These are phyloP conservation scores for Panaeolus cyanescens DNA, from an alignment of 768 basidiomycete species.

Conservation along the genomic window DNA sequence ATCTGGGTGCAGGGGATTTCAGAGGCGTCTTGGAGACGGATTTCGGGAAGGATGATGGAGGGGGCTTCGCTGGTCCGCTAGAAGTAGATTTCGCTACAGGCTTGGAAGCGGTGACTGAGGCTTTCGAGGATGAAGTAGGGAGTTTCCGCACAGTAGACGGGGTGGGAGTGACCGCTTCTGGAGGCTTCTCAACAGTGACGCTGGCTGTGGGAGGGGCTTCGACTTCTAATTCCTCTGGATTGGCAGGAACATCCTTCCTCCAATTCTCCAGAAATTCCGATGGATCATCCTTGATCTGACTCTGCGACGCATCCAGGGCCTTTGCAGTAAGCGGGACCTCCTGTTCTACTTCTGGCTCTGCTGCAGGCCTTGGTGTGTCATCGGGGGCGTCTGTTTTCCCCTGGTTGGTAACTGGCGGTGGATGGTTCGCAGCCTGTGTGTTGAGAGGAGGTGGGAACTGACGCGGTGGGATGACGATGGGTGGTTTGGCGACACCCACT, in stretches of 20 bases:
- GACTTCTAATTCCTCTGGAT: slow-evolving; percentile 17
- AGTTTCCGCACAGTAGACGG: slow-evolving; percentile 10
- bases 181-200: slow-evolving; percentile 11
- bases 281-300: slow-evolving; percentile 19
- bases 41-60: slow-evolving; percentile 7
- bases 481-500: slow-evolving; percentile 34
- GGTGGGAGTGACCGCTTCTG: slow-evolving; percentile 24
- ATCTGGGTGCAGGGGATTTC: slow-evolving; percentile 24
- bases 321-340: slow-evolving; percentile 27
- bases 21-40: slow-evolving; percentile 23
- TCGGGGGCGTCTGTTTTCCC: not conserved
- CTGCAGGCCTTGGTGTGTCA: not conserved
- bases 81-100: slow-evolving; percentile 18
- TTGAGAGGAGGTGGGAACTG: slow-evolving; percentile 34
- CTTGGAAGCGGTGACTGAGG: slow-evolving; percentile 13
- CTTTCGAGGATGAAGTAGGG: not conserved
- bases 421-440: slow-evolving; percentile 31
- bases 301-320: slow-evolving; percentile 21
- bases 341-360: slow-evolving; percentile 6
- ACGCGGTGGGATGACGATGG: slow-evolving; percentile 35
- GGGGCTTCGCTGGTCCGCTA: not conserved
- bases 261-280: slow-evolving; percentile 27
- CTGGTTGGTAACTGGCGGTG: slow-evolving; percentile 5
- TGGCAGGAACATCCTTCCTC: slow-evolving; percentile 26
- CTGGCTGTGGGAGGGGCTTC: slow-evolving; percentile 13